Conservation (phyloP, 306 rosid genomes). For the Carpinus fangiana region DNA sequence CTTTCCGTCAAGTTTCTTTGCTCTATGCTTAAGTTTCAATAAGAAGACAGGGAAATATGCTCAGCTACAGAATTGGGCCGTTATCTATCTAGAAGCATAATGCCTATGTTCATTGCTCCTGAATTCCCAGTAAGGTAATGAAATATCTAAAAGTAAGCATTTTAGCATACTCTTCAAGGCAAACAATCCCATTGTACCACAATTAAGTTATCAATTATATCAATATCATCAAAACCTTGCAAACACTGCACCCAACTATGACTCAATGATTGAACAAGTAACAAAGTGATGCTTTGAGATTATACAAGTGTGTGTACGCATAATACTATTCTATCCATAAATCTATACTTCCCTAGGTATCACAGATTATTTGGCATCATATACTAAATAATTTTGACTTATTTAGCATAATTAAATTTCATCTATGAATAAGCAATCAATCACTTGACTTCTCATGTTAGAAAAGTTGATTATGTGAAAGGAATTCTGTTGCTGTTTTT, state of each 20-base stretch:
- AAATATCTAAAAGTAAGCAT: too few relatives aligned
- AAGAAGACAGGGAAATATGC: neutral
- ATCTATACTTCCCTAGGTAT: neutral
- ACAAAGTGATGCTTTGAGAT: neutral
- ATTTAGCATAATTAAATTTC: neutral
- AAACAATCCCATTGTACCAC: neutral
- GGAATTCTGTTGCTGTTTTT: neutral
- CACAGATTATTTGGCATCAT: neutral
- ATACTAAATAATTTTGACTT: neutral
- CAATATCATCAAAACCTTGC: neutral
- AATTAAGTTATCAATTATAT: neutral
- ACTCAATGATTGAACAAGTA: neutral
- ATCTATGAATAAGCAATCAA: neutral
- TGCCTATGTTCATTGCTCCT: neutral
- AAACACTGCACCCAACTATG: neutral
- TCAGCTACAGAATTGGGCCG: neutral
- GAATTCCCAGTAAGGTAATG: too few relatives aligned
- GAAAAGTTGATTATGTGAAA: neutral
- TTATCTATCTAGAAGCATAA: neutral
- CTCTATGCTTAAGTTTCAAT: neutral
- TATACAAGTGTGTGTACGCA: neutral
- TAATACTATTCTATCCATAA: neutral
- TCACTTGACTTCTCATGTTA: neutral
- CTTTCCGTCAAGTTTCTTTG: neutral
- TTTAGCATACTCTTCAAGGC: neutral